Evolutionary conservation across 208 protist genomes (phyloP).

Genomic region (Crithidia brevicula): DNA sequence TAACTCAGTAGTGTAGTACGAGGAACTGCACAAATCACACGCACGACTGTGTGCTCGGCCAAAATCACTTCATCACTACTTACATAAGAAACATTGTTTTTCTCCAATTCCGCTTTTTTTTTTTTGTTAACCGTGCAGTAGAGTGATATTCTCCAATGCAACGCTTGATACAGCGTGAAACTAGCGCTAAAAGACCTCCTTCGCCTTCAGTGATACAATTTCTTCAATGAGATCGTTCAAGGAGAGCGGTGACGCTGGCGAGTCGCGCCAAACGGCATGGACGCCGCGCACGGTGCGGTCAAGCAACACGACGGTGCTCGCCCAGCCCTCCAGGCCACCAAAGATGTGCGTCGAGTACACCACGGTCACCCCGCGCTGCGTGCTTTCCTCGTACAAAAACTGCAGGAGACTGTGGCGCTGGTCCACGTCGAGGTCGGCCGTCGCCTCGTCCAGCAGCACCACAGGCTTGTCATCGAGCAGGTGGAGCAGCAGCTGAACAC

Average conservation of each 20-base stretch:
- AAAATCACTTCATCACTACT: neutral
- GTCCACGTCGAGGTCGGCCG: slow-evolving; percentile 91
- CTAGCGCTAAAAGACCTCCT: slow-evolving; percentile 47
- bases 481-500: slow-evolving; percentile 88
- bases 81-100: slow-evolving; percentile 2
- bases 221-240: slow-evolving; percentile 36
- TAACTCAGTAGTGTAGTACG: too few relatives aligned
- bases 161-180: too few relatives aligned
- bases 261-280: slow-evolving; percentile 40
- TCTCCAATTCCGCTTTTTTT: too few relatives aligned
- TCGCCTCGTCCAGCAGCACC: slow-evolving; percentile 91
- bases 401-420: slow-evolving; percentile 80
- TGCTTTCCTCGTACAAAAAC: slow-evolving; percentile 86
- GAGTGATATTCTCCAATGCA: neutral
- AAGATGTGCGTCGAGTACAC: slow-evolving; percentile 95
- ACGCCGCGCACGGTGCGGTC: slow-evolving; percentile 60
- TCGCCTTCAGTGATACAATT: slow-evolving; percentile 51
- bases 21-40: too few relatives aligned
- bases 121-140: neutral
- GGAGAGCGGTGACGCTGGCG: slow-evolving; percentile 24
- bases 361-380: slow-evolving; percentile 77
- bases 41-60: too few relatives aligned
- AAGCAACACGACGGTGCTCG: slow-evolving; percentile 65
- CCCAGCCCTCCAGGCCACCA: slow-evolving; percentile 89
- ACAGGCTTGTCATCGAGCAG: slow-evolving; percentile 61